Evolutionary conservation across 345 rosid species (phyloP).

Genomic region (Acer yangbiense): DNA sequence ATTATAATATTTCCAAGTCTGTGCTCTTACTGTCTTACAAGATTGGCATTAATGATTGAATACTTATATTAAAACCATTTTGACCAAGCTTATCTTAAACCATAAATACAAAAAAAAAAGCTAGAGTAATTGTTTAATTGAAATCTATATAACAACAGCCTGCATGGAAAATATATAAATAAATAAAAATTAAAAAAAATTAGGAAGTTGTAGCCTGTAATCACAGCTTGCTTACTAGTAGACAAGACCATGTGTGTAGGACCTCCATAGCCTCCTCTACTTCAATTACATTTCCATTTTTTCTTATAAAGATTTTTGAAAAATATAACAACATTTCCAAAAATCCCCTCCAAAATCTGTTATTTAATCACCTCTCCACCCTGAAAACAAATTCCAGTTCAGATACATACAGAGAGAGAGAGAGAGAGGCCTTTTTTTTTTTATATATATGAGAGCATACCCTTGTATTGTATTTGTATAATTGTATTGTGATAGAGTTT

Average conservation of each 20-base stretch:
- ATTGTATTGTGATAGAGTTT: constrained; percentile 1
- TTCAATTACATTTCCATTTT: constrained; percentile 9
- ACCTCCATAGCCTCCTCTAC: constrained; percentile 44
- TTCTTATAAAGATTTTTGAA: not conserved
- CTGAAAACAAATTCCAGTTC: constrained; percentile 28
- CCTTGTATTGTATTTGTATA: constrained; percentile 4
- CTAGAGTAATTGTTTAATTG: constrained; percentile 7
- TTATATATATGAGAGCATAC: constrained; percentile 19
- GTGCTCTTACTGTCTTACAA: not conserved
- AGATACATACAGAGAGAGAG: not conserved
- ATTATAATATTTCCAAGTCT: not conserved
- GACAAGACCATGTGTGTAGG: constrained; percentile 98
- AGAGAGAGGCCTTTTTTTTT: constrained; percentile 7
- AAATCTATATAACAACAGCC: not conserved
- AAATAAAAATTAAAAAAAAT: too few relatives aligned
- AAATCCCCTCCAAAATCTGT: constrained; percentile 41
- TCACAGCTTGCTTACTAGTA: constrained; percentile 52
- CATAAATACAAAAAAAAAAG: constrained; percentile 8
- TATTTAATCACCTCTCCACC: constrained; percentile 51
- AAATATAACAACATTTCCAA: constrained; percentile 30
- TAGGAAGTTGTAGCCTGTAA: constrained; percentile 33
- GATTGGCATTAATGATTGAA: constrained; percentile 36
- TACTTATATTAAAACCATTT: constrained; percentile 18
- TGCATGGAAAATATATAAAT: not conserved
- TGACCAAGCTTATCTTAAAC: constrained; percentile 40